Conservation (phyloP, 192 early-diverging fungal genomes). For the Linnemannia exigua region DNA sequence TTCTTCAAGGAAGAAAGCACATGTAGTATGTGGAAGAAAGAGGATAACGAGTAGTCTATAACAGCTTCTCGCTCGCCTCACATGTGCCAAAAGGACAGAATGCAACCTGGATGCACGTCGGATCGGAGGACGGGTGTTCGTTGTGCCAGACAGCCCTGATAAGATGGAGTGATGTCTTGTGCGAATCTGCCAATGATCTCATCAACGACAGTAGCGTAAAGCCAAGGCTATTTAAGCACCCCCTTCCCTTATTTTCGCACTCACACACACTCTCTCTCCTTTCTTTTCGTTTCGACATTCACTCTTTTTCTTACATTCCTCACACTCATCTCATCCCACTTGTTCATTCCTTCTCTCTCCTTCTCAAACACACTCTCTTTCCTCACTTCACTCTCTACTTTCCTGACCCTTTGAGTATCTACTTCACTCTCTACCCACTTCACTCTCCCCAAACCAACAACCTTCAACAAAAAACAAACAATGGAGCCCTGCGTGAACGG, state of each 20-base stretch:
- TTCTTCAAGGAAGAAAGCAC: no score
- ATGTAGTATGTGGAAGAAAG: no score
- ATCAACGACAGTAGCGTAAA: neutral
- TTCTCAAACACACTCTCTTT: neutral
- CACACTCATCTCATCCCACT: neutral
- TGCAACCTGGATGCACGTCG: no score
- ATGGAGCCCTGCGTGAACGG: conserved; percentile 16
- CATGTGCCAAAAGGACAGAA: no score
- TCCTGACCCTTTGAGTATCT: neutral
- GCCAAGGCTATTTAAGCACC: neutral
- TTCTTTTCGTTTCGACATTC: neutral
- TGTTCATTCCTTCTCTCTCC: neutral
- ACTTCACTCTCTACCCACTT: neutral
- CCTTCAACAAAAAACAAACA: conserved; percentile 1
- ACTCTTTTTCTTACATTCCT: neutral
- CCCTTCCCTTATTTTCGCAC: neutral
- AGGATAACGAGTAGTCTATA: no score
- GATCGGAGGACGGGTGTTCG: neutral
- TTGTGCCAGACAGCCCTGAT: neutral
- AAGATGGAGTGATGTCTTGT: neutral
- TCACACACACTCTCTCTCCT: neutral
- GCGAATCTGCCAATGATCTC: neutral
- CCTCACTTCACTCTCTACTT: neutral
- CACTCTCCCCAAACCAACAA: no score
- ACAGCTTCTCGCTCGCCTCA: no score